Percentiles rank a stretch among this genome's conserved stretches.
phyloP scores from a whole-genome alignment of 73 alveolate species.

The Uronychia binucleata region DNA sequence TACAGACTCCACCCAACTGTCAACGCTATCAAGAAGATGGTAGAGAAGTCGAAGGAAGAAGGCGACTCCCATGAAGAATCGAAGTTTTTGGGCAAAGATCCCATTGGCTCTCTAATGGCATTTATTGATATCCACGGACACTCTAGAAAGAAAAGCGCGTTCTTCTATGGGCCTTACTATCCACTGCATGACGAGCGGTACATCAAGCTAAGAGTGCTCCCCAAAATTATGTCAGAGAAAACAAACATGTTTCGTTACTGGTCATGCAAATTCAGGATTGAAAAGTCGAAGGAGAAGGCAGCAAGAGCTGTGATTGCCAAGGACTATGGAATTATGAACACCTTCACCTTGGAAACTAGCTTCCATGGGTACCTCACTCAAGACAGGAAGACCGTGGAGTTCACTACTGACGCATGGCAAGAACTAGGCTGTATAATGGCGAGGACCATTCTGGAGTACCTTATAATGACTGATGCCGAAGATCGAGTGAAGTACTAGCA shows the following conservation, averaged over 20 bases:
- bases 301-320: constrained; percentile 53
- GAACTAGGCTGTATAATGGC: constrained; percentile 35
- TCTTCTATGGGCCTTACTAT: constrained; percentile 58
- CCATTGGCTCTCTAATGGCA: constrained; percentile 3
- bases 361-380: constrained; percentile 36
- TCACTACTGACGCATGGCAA: constrained; percentile 9
- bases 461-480: no score
- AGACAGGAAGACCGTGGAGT: constrained; percentile 26
- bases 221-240: constrained; percentile 36
- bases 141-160: constrained; percentile 37
- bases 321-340: constrained; percentile 39
- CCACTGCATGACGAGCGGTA: constrained; percentile 51
- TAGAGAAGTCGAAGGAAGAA: constrained; percentile 74
- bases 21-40: constrained; percentile 29
- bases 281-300: constrained; percentile 48
- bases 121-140: constrained; percentile 63
- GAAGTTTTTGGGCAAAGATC: constrained; percentile 13
- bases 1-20: constrained; percentile 47
- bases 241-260: constrained; percentile 54
- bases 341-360: constrained; percentile 48
- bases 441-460: constrained; percentile 26
- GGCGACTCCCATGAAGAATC: constrained; percentile 95
- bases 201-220: constrained; percentile 37
- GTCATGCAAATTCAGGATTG: constrained; percentile 48
- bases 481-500: no score